A percentile compares a stretch with the other conserved stretches of the same genome.
These are phyloP conservation scores for Ophiocordyceps camponoti-rufipedis DNA, from an alignment of 2,329 filamentous ascomycete genomes.

Conservation along the genomic window DNA sequence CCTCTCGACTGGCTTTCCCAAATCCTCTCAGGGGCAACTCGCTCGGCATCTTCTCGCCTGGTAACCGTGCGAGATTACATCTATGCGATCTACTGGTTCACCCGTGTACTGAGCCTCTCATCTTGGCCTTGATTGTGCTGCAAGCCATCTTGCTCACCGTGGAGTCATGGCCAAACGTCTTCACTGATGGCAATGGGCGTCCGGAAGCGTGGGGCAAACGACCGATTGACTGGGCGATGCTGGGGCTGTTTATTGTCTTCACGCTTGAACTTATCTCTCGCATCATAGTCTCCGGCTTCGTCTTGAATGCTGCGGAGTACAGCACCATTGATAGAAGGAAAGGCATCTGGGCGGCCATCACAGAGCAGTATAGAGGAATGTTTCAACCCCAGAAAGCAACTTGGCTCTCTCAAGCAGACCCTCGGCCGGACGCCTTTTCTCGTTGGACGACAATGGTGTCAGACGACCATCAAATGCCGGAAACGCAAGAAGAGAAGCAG, in stretches of 20 bases:
- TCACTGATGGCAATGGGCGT: constrained; percentile 39
- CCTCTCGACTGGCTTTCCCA: constrained; percentile 6
- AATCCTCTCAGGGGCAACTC: constrained; percentile 82
- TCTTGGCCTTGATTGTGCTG: constrained; percentile 71
- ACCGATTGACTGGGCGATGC: constrained; percentile 61
- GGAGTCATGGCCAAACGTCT: constrained; percentile 59
- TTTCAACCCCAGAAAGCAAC: constrained; percentile 68
- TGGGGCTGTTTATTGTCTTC: constrained; percentile 75
- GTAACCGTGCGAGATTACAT: constrained; percentile 54
- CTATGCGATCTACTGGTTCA: constrained; percentile 77
- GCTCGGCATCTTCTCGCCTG: constrained; percentile 64
- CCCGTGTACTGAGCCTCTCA: constrained; percentile 69
- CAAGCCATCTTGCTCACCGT: constrained; percentile 80
- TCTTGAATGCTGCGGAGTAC: constrained; percentile 81
- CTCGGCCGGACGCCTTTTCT: constrained; percentile 46
- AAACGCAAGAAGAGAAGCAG: constrained; percentile 58
- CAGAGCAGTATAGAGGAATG: constrained; percentile 57
- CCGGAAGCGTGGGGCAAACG: constrained; percentile 46
- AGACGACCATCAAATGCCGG: constrained; percentile 37
- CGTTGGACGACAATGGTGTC: constrained; percentile 69
- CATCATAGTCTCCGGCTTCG: constrained; percentile 81
- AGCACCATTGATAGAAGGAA: constrained; percentile 70
- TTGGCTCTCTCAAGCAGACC: constrained; percentile 33
- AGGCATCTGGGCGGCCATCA: constrained; percentile 54
- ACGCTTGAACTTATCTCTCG: constrained; percentile 70